These are phyloP conservation scores for Annulohypoxylon maeteangense DNA, from an alignment of 495 filamentous ascomycete genomes.

Conservation along the genomic window DNA sequence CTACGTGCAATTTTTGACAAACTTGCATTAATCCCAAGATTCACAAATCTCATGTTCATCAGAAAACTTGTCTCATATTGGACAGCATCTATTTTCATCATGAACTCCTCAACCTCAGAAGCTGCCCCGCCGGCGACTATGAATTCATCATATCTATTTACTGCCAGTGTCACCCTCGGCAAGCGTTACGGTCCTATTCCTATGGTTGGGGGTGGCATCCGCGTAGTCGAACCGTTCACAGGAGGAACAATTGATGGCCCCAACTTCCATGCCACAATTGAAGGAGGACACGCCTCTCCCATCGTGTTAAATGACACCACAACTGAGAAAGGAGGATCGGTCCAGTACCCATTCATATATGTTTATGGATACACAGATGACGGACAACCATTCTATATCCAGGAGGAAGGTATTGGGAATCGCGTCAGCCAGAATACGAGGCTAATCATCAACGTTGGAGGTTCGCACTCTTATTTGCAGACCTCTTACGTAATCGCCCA, in stretches of 20 bases:
- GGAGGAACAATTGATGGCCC: constrained; percentile 1
- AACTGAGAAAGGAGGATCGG: neutral
- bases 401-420: constrained; percentile 6
- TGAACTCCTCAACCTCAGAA: neutral
- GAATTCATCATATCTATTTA: neutral
- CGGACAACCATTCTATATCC: neutral
- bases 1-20: neutral
- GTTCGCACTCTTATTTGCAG: neutral
- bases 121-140: neutral
- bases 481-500: neutral
- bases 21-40: neutral
- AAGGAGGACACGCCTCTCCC: neutral
- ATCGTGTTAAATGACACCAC: neutral
- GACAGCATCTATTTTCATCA: neutral
- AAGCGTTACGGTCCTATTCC: constrained; percentile 4
- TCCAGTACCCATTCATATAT: neutral
- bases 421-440: neutral
- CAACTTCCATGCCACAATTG: neutral
- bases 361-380: neutral
- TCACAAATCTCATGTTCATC: neutral
- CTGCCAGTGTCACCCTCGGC: neutral
- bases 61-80: neutral
- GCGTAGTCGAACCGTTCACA: neutral
- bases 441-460: neutral
- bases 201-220: neutral